A percentile compares a stretch with the other conserved stretches of the same genome.
phyloP scores from a whole-genome alignment of 2,329 filamentous ascomycete genomes.

The Diaporthe amygdali region DNA sequence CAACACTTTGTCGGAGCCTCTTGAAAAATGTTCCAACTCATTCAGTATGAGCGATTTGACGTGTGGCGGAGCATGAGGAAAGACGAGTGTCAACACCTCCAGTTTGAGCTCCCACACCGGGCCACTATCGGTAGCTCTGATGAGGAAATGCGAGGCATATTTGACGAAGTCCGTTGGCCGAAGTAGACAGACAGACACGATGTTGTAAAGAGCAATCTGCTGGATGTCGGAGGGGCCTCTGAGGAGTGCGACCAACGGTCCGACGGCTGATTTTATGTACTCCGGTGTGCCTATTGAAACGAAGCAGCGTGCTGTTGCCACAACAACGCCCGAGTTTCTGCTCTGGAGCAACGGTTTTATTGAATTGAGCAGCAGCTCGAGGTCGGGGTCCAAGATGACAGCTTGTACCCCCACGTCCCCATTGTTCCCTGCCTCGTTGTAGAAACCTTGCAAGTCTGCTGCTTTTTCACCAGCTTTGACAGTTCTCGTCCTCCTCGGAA shows the following conservation, averaged over 20 bases:
- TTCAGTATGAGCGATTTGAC: constrained; percentile 87
- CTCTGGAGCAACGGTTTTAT: constrained; percentile 89
- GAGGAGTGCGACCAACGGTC: constrained; percentile 84
- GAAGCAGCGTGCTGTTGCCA: constrained; percentile 85
- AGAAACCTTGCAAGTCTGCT: constrained; percentile 73
- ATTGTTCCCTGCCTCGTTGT: constrained; percentile 68
- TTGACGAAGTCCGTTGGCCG: constrained; percentile 82
- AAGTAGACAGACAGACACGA: constrained; percentile 86
- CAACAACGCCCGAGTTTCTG: constrained; percentile 89
- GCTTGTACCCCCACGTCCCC: constrained; percentile 56
- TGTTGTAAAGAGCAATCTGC: constrained; percentile 89
- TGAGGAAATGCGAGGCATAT: constrained; percentile 88
- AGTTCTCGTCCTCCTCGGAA: constrained; percentile 71
- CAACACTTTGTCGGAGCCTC: constrained; percentile 73
- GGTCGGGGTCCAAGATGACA: constrained; percentile 76
- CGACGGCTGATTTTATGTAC: constrained; percentile 77
- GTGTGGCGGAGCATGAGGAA: constrained; percentile 77
- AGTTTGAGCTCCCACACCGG: constrained; percentile 91
- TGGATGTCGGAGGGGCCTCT: constrained; percentile 87
- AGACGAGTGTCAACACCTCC: constrained; percentile 88
- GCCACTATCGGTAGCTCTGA: constrained; percentile 78
- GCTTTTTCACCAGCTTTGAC: constrained; percentile 49
- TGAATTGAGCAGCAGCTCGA: constrained; percentile 78
- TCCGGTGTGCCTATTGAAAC: constrained; percentile 81
- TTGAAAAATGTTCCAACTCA: constrained; percentile 92